These are phyloP conservation scores for Fusarium protoensiforme DNA, from an alignment of 2,329 filamentous ascomycete genomes.

Conservation along the genomic window DNA sequence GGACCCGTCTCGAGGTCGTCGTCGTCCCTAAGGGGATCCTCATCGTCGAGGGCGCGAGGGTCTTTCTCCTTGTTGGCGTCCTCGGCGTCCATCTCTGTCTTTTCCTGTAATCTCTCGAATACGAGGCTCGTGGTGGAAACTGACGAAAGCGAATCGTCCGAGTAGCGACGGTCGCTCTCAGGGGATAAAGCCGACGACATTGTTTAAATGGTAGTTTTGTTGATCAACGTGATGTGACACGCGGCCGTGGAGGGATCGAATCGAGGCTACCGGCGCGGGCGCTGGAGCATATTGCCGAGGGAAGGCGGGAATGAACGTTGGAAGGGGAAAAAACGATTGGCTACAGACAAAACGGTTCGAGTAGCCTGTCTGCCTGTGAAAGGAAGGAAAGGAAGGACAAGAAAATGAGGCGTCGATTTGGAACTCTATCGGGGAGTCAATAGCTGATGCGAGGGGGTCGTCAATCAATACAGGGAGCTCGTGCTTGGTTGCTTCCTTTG, in stretches of 20 bases:
- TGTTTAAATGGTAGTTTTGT: constrained; percentile 2
- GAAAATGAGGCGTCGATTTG: constrained; percentile 16
- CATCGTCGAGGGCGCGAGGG: constrained; percentile 55
- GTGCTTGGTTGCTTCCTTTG: constrained; percentile 29
- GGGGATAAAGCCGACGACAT: constrained; percentile 31
- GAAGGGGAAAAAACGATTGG: constrained; percentile 10
- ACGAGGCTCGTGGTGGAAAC: constrained; percentile 87
- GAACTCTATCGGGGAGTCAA: constrained; percentile 39
- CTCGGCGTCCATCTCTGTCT: constrained; percentile 50
- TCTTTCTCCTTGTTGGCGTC: constrained; percentile 36
- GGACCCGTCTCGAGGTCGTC: constrained; percentile 63
- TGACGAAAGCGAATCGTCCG: constrained; percentile 74
- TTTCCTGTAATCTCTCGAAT: constrained; percentile 79
- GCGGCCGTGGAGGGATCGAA: not conserved
- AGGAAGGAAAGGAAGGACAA: not conserved
- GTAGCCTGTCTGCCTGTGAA: not conserved
- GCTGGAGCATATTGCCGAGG: constrained; percentile 34
- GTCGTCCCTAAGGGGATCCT: constrained; percentile 53
- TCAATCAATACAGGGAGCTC: constrained; percentile 18
- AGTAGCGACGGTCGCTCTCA: constrained; percentile 45
- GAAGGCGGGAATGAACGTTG: constrained; percentile 12
- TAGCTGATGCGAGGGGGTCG: constrained; percentile 28
- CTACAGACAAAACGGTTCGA: constrained; percentile 1
- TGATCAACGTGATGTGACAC: constrained; percentile 9
- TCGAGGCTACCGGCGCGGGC: constrained; percentile 12